Evolutionary conservation across 768 basidiomycete species (phyloP).

Genomic region (Crassisporium funariophilum): DNA sequence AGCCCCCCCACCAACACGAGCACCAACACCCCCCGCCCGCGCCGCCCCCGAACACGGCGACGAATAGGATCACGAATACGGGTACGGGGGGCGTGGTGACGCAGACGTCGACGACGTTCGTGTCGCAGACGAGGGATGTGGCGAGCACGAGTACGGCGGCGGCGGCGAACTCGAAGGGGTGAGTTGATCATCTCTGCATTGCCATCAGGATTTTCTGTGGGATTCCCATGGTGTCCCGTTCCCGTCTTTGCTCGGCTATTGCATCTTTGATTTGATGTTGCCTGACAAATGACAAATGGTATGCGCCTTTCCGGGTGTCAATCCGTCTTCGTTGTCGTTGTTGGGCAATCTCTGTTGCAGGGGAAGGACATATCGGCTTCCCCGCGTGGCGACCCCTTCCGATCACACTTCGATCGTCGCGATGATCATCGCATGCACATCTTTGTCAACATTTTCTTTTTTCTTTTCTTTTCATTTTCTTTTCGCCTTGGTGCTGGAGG

Average conservation of each 20-base stretch:
- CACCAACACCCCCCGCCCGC: no score
- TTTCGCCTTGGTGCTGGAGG: not conserved
- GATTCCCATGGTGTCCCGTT: no score
- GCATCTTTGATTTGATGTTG: no score
- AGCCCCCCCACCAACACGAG: slow-evolving; percentile 3
- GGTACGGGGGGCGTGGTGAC: slow-evolving; percentile 16
- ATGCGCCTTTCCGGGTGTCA: no score
- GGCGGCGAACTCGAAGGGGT: slow-evolving; percentile 11
- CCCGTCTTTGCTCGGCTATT: no score
- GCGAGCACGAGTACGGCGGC: not conserved
- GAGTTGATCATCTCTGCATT: slow-evolving; percentile 1
- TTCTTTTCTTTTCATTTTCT: not conserved
- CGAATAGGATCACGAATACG: not conserved
- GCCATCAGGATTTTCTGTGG: not conserved
- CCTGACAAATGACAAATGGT: no score
- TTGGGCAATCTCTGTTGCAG: no score
- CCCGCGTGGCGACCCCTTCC: not conserved
- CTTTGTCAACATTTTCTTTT: not conserved
- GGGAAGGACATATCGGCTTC: no score
- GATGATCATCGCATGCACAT: not conserved
- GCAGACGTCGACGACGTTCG: slow-evolving; percentile 19
- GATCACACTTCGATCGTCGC: not conserved
- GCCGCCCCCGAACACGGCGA: no score
- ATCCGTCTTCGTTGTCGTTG: no score
- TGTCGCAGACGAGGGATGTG: slow-evolving; percentile 4